Evolutionary conservation across 2,329 filamentous ascomycete species (phyloP), one percentile per base, ranked within the genome.

Genomic region (Ambrosiella cleistominuta): DNA sequence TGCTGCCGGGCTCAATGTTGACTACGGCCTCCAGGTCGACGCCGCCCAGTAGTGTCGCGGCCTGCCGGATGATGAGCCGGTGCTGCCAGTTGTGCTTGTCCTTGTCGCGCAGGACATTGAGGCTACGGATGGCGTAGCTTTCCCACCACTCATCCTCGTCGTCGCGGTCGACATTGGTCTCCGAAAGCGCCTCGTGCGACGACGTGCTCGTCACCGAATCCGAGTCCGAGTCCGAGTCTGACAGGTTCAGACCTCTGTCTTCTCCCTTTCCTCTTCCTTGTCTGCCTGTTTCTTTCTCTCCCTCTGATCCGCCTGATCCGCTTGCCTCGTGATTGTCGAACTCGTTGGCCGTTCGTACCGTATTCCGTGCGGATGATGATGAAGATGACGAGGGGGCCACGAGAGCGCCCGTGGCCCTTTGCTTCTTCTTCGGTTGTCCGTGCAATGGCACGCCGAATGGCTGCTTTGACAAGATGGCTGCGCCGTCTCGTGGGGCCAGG

Each of bases 11-110:
- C 12, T 17, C 37, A 13, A 53, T 35, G 6, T 36, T 17, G n/a
- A 47, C 19, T 8, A 17, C 44, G n/a, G 44, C n/a, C 13, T 47
- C 44, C 9, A 17, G 7, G 44, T 8, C 44, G 44, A 70, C 67
- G 37, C 75, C 72, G 56, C 74, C 71, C 57, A 78, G 80, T 7
- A 81, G 64, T 17, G 82, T 77, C 39, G 70, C 72, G 1, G 79
- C 75, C 65, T 87, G 83, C 27, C 89, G 82, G 66, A 85, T 83
- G 57, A 88, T 87, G 71, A 96, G 89, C 17, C 90, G 85, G 68
- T 96, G 90, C 66, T 96, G 90, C 90, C 90, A 96, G 65, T 93
- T 91, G 0, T 87, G 86, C 72, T 95, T 94, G 70, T 96, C 90
- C 61, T 88, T 88, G 54, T 81, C 79, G 11, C 75, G 74, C 8